Evolutionary conservation across 2,329 filamentous ascomycete genomes (phyloP), one percentile per base, ranked within the genome.

Genomic region (Ophiostoma sp.): DNA sequence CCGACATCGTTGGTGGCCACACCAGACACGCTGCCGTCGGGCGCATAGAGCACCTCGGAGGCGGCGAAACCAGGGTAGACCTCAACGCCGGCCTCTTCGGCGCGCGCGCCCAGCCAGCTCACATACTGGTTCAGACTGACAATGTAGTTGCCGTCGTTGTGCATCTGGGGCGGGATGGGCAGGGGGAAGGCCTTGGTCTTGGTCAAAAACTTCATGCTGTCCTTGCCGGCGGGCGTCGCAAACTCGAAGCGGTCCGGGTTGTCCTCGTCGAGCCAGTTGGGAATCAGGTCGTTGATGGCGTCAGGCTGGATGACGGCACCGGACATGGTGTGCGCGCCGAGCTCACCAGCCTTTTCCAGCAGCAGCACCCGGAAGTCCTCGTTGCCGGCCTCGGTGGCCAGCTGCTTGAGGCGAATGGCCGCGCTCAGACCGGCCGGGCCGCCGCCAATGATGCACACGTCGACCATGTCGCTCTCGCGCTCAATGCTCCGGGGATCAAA

Each of bases 111-210:
- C 2, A 99, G 87, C 96, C 96, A 99, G 83, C 95, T 97, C 73
- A 93, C 92, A 79, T 99, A 92, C 82, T 98, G 93, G 82, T 97
- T 98, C 79, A 99, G 84, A 80, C 93, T 97, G 79, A 99, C 90
- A 77, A 99, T 99, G 82, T 97, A 98, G 84, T 99, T 99, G 77
- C 96, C 96, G 79, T 97, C 89, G 81, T 99, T 99, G 85, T 95
- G 90, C 96, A 99, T 99, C 84, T 98, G 96, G 42, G 96, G 96
- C 61, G 96, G 96, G 15, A 91, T 90, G 0, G 95, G 96, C 71
- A 98, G 85, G 6, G 94, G 93, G 73, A 97, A 89, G 0, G 94
- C 86, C 75, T 86, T 86, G 71, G 87, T 92, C 84, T 95, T 92
- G 64, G 95, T 98, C 75, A 99, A 87, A 83, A 98, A 98, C 78